Conservation (phyloP, 208 protist species). For the Trypanosoma avium region DNA sequence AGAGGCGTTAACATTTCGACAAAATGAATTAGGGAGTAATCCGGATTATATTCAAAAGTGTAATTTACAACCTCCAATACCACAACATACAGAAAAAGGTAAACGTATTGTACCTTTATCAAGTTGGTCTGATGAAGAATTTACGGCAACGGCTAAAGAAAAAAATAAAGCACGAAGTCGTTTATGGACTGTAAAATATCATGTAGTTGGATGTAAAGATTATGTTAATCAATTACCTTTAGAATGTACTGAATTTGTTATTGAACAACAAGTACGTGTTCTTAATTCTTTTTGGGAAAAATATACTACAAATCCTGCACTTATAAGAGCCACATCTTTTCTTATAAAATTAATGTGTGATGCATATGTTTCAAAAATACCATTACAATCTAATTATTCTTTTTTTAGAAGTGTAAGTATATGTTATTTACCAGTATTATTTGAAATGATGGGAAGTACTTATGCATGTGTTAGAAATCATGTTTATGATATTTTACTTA, state of each 20-base stretch:
- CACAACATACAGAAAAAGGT: constrained; percentile 27
- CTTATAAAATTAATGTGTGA: constrained; percentile 87
- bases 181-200: constrained; percentile 26
- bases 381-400: constrained; percentile 56
- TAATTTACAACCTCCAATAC: constrained; percentile 25
- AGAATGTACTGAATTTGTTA: constrained; percentile 52
- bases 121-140: constrained; percentile 30
- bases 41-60: constrained; percentile 34
- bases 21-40: constrained; percentile 30
- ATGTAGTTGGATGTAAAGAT: constrained; percentile 48
- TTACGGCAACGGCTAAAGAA: constrained; percentile 22
- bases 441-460: constrained; percentile 80
- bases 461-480: constrained; percentile 87
- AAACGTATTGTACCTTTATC: constrained; percentile 30
- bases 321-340: constrained; percentile 70
- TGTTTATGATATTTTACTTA: constrained; percentile 87
- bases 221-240: constrained; percentile 80
- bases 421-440: constrained; percentile 78
- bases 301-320: constrained; percentile 59
- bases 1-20: constrained; percentile 22
- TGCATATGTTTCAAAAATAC: constrained; percentile 77
- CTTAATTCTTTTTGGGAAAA: constrained; percentile 72
- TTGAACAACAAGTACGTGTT: constrained; percentile 63
- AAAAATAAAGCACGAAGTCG: constrained; percentile 28
- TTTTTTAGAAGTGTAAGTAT: constrained; percentile 78